Evolutionary conservation across 495 filamentous ascomycete species (phyloP), one percentile per base, ranked within the genome.

Genomic region (Tricharina praecox): DNA sequence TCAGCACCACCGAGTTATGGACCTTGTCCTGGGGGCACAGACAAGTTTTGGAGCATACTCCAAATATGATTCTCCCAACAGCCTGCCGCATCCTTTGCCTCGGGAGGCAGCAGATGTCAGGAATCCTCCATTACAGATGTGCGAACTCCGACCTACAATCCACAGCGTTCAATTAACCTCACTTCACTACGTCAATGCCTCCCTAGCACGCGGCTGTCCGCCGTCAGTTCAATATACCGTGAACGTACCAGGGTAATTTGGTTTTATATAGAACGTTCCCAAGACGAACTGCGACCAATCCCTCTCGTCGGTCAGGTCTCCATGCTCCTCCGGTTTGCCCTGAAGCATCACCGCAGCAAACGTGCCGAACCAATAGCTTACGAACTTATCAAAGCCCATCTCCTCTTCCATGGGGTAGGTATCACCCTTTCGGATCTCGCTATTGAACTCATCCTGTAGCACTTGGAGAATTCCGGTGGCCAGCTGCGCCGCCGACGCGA

Each of bases 71-170:
- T 97, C 88, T 30, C 90, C 90, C 84, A 97, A 88, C 53, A 93
- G 65, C 20, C 83, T 77, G 45, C 90, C 90, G 7, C 90, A 88
- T 55, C 90, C 90, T 47, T 78, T 76, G 63, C 92, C 92, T 53
- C 92, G 79, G 41, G 85, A 76, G 15, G 80, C 81, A 60, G 90
- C 82, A 9, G 85, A 94, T 55, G 93, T 88, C 36, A 96, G 69
- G 59, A 97, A 96, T 11, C 85, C 90, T 30, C 81, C 92, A 63
- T 93, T 97, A 67, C 90, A 94, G 47, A 97, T 77, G 67, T 97
- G 90, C 57, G 82, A 93, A 64, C 84, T 93, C 45, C 92, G 74
- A 35, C 90, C 58, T 61, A 23, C n/a, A n/a, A n/a, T n/a, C n/a
- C n/a, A n/a, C n/a, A n/a, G n/a, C n/a, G n/a, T n/a, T n/a, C n/a